Base-by-base conservation (phyloP, 1,139 yeast genomes). In the Yamadazyma membranifaciens region DNA sequence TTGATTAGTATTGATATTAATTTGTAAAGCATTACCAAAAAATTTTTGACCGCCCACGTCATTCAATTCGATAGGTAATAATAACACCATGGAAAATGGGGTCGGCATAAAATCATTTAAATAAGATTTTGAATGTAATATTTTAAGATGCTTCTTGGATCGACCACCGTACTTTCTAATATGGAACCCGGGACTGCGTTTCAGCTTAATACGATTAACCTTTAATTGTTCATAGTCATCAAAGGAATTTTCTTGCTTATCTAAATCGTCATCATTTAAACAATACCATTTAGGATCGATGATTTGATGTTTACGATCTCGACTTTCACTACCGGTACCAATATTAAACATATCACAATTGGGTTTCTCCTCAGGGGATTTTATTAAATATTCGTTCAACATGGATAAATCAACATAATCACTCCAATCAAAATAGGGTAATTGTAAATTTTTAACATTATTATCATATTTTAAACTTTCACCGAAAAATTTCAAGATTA, bases 51-150 rank as follows among this genome's bases (percentile, higher is more conserved):
- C 50, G 11, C 48, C 50, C 9, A 37, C 7, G 9, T 37, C 35
- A 32, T 50, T 45, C 11, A 29, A 4, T 22, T 48, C 47, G 14
- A 46, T 14, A 6, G 65, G 67, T 22, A 61, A 43, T 20, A 73
- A 45, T 14, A 74, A 49, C 5, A 66, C 62, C 16, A 74, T 37
- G 0, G 70, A 57, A 12, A 54, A 43, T 4, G 81, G 80, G n/a
- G 63, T 51, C 1, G 68, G 65, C 65, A 75, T 75, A 43, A 72
- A 70, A 32, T 71, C 73, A 41, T 69, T 50, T 7, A 75, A 51
- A 46, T 60, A 73, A 12, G 76, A 67, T 43, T 62, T 65, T 2
- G 69, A 58, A 20, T 67, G 66, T 2, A 72, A 31, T 1, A 58
- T 50, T 34, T 70, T 61, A 24, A 55, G 40, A 2, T 49, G 49